A percentile compares a stretch with the other conserved stretches of the same genome.
Conservation (phyloP, 2,329 filamentous ascomycete genomes). For the Pseudopithomyces maydicus region DNA sequence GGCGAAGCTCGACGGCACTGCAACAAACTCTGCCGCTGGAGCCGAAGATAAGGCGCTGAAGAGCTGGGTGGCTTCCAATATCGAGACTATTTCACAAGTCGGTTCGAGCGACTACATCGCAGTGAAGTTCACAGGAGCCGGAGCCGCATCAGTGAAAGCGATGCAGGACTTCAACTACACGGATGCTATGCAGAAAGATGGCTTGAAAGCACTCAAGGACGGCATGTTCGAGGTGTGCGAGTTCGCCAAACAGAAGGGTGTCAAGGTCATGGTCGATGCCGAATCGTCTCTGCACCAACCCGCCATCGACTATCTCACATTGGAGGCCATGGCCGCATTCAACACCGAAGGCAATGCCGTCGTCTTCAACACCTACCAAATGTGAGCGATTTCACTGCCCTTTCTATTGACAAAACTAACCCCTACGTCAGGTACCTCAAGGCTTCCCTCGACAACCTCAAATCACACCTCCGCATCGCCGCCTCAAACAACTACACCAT, state of each 20-base stretch:
- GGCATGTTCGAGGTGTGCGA: constrained; percentile 6
- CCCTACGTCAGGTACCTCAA: background rate
- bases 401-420: background rate
- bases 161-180: constrained; percentile 6
- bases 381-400: background rate
- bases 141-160: background rate
- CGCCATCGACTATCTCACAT: constrained; percentile 1
- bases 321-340: constrained; percentile 7
- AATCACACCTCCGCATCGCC: constrained; percentile 4
- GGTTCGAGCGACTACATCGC: constrained; percentile 4
- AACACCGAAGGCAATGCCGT: constrained; percentile 1
- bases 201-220: background rate
- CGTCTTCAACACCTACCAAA: constrained; percentile 5
- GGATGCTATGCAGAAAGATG: background rate
- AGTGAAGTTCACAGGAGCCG: constrained; percentile 2
- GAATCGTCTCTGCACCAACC: constrained; percentile 5
- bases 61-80: constrained; percentile 4
- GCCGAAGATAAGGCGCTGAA: background rate
- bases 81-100: constrained; percentile 3
- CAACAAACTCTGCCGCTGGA: background rate
- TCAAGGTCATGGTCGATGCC: constrained; percentile 5
- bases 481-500: background rate
- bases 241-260: constrained; percentile 4
- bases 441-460: background rate
- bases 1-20: background rate